Percentiles rank a stretch among this genome's conserved stretches.
phyloP scores from a whole-genome alignment of 768 basidiomycete species.

The Suillus clintonianus region DNA sequence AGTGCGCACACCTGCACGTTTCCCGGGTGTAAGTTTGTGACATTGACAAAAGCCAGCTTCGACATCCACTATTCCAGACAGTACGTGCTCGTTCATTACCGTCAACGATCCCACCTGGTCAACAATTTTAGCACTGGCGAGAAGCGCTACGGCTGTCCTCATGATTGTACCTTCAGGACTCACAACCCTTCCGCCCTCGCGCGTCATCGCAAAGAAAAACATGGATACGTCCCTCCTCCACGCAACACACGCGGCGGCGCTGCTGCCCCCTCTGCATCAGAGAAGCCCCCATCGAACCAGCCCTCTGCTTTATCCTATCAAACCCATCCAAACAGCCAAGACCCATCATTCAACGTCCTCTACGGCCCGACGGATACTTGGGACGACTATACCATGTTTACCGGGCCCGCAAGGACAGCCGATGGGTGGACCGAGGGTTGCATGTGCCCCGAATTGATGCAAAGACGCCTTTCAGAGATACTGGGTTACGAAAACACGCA shows the following conservation, averaged over 20 bases:
- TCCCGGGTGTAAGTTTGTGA: constrained; percentile 16
- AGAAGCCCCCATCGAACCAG: too few relatives aligned
- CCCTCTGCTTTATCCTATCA: not conserved
- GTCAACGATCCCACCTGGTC: not conserved
- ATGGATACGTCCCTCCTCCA: constrained; percentile 19
- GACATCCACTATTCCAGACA: constrained; percentile 19
- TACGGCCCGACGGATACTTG: not conserved
- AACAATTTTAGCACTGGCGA: constrained; percentile 21
- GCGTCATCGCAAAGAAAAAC: constrained; percentile 22
- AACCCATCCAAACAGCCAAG: not conserved
- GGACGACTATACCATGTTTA: not conserved
- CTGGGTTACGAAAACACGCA: not conserved
- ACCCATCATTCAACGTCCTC: not conserved
- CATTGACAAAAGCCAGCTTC: constrained; percentile 21
- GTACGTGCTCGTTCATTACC: constrained; percentile 7
- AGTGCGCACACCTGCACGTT: constrained; percentile 19
- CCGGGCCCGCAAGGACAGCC: not conserved
- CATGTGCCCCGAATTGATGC: constrained; percentile 1
- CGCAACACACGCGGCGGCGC: not conserved
- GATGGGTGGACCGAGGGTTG: not conserved
- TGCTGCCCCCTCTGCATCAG: not conserved
- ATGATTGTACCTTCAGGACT: constrained; percentile 19
- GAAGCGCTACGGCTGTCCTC: constrained; percentile 6
- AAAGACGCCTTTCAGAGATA: constrained; percentile 1
- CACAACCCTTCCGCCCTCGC: constrained; percentile 24